phyloP scores from a whole-genome alignment of 441 rosid species.

The Adansonia rubrostipa region DNA sequence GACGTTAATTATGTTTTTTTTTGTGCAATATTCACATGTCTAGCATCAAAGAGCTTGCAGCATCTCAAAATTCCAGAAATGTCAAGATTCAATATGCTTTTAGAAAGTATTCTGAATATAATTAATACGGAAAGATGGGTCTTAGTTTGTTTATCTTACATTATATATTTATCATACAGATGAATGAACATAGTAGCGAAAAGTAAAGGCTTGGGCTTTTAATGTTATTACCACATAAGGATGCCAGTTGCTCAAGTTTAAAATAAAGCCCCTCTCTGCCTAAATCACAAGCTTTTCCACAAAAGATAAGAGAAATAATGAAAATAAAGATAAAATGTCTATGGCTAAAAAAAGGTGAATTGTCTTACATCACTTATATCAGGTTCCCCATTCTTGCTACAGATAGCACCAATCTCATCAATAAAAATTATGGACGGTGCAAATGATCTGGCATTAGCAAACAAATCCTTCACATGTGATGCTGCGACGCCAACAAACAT shows the following conservation, averaged over 20 bases:
- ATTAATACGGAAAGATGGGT: background rate
- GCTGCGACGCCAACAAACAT: constrained; percentile 99
- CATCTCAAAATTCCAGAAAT: background rate
- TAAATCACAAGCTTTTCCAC: background rate
- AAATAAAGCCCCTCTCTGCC: background rate
- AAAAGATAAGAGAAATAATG: constrained; percentile 6
- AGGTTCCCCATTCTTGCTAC: constrained; percentile 97
- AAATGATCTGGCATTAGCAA: constrained; percentile 88
- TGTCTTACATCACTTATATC: too few relatives aligned
- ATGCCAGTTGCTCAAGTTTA: background rate
- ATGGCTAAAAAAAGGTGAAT: background rate
- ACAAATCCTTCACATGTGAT: constrained; percentile 98
- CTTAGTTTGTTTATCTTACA: constrained; percentile 1
- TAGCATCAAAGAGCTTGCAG: too few relatives aligned
- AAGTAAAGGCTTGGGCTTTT: background rate
- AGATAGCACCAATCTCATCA: constrained; percentile 96
- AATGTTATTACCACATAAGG: constrained; percentile 11
- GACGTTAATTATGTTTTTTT: background rate
- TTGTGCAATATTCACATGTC: background rate
- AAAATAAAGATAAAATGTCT: constrained; percentile 7
- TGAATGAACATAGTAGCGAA: background rate
- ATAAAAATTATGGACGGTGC: constrained; percentile 95
- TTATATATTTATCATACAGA: background rate
- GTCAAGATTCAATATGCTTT: constrained; percentile 9
- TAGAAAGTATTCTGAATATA: background rate